phyloP scores from a whole-genome alignment of 805 yeast species.

The Kuraishia ogatae region DNA sequence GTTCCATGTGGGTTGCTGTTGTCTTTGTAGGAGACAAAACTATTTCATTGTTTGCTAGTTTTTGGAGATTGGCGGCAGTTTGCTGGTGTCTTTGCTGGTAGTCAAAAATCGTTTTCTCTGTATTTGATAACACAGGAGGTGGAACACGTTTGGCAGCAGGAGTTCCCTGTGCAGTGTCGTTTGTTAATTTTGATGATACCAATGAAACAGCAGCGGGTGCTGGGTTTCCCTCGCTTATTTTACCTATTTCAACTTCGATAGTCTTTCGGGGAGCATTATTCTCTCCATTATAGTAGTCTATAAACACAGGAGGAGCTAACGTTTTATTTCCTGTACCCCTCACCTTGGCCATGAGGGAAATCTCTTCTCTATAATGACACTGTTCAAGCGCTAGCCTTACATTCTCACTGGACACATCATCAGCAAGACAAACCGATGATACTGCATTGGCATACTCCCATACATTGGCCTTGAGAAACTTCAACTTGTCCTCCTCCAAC shows the following conservation, averaged over 20 bases:
- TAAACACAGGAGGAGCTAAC: slow-evolving; percentile 49
- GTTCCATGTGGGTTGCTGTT: background rate
- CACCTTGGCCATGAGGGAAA: slow-evolving; percentile 40
- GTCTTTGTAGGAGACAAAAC: too few relatives aligned
- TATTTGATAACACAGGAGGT: background rate
- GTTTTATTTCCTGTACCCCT: slow-evolving; percentile 61
- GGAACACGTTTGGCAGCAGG: background rate
- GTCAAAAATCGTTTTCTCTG: background rate
- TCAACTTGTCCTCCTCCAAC: slow-evolving; percentile 66
- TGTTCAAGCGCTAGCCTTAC: slow-evolving; percentile 61
- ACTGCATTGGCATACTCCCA: slow-evolving; percentile 74
- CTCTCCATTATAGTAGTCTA: slow-evolving; percentile 41
- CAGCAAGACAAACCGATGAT: slow-evolving; percentile 68
- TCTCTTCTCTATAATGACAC: slow-evolving; percentile 54
- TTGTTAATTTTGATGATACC: background rate
- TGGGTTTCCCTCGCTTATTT: background rate
- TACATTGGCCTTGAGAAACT: slow-evolving; percentile 56
- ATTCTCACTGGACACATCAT: slow-evolving; percentile 68
- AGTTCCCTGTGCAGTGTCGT: background rate
- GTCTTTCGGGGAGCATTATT: background rate
- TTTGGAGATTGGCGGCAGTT: background rate
- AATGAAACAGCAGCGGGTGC: background rate
- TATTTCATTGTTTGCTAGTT: background rate
- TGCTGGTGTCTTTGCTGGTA: background rate
- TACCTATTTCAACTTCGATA: background rate